A percentile compares a stretch with the other conserved stretches of the same genome.
phyloP scores from a whole-genome alignment of 2,329 filamentous ascomycete genomes.

The Colletotrichum euphorbiae region DNA sequence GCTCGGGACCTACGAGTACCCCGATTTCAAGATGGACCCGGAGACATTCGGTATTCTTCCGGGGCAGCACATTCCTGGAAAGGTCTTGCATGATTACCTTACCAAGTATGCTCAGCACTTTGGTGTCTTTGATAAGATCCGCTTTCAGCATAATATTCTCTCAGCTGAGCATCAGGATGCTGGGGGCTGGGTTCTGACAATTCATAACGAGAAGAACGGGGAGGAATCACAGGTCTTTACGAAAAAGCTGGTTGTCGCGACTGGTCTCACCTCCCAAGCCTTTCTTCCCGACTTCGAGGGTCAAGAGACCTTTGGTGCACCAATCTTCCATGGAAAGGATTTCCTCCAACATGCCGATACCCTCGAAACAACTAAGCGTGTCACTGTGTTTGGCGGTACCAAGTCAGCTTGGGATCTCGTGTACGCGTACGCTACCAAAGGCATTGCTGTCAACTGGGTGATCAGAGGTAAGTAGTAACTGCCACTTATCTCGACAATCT shows the following conservation, averaged over 20 bases:
- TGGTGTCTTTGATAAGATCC: constrained; percentile 54
- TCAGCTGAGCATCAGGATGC: constrained; percentile 55
- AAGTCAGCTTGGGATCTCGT: constrained; percentile 76
- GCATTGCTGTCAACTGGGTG: constrained; percentile 69
- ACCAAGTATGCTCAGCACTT: constrained; percentile 58
- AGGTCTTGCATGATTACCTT: constrained; percentile 61
- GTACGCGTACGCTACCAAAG: constrained; percentile 68
- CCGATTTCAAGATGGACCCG: constrained; percentile 77
- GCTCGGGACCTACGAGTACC: constrained; percentile 77
- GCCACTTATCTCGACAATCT: neutral
- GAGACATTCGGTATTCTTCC: constrained; percentile 61
- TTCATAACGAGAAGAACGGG: constrained; percentile 39
- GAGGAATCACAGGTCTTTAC: constrained; percentile 49
- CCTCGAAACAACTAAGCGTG: constrained; percentile 54
- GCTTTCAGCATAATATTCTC: constrained; percentile 53
- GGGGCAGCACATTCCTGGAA: constrained; percentile 61
- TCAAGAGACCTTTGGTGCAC: constrained; percentile 56
- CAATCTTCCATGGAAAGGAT: constrained; percentile 63
- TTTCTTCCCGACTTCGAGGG: constrained; percentile 61
- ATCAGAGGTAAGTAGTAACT: constrained; percentile 61
- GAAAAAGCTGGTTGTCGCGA: constrained; percentile 64
- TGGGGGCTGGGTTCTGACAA: constrained; percentile 57
- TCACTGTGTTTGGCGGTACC: constrained; percentile 70
- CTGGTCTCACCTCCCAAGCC: constrained; percentile 64
- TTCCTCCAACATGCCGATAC: constrained; percentile 55